Conservation (phyloP, 257 asterid species). For the Leonotis leonurus region DNA sequence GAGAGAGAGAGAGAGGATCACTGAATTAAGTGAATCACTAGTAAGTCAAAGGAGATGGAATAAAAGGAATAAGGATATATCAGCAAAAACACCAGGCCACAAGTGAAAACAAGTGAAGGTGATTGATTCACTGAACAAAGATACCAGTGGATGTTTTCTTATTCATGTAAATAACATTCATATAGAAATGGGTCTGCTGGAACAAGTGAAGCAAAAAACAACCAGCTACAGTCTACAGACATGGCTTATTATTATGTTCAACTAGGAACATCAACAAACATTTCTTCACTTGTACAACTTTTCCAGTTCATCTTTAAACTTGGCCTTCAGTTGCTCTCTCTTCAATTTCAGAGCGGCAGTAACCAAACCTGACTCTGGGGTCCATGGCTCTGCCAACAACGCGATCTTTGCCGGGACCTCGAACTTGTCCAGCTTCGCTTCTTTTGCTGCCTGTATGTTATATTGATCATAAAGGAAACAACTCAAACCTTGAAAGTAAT, state of each 20-base stretch:
- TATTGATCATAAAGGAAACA: background rate
- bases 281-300: slow-evolving; percentile 46
- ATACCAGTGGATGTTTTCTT: background rate
- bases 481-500: background rate
- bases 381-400: slow-evolving; percentile 80
- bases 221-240: background rate
- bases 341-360: slow-evolving; percentile 82
- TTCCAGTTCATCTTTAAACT: slow-evolving; percentile 55
- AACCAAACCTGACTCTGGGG: slow-evolving; percentile 89
- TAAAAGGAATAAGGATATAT: background rate
- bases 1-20: background rate
- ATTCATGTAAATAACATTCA: background rate
- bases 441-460: slow-evolving; percentile 64
- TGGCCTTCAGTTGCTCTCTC: slow-evolving; percentile 72
- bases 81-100: background rate
- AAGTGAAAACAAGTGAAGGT: too few species aligned
- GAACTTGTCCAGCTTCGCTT: slow-evolving; percentile 63
- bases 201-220: background rate
- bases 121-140: slow-evolving; percentile 10
- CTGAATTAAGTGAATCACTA: background rate
- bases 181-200: background rate
- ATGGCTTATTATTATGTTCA: background rate
- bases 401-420: slow-evolving; percentile 78
- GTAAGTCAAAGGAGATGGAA: background rate
- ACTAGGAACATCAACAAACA: background rate